Evolutionary conservation across 2,329 filamentous ascomycete species (phyloP).

Genomic region (Fusarium sp.): DNA sequence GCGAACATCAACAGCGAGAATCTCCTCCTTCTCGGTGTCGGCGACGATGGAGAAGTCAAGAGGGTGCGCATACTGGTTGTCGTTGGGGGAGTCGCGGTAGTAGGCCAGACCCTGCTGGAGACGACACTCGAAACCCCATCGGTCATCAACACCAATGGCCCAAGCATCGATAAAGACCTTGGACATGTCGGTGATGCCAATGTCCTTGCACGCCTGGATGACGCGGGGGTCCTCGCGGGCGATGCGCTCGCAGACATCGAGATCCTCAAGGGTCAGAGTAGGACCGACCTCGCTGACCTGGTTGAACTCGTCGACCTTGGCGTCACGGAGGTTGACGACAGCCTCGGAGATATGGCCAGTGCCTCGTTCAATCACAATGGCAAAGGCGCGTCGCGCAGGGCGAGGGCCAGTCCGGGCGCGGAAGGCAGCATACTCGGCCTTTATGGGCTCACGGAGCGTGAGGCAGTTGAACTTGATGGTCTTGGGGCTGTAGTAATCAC

Average conservation of each 20-base stretch:
- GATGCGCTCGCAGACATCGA: slow-evolving; percentile 76
- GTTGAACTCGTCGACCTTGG: slow-evolving; percentile 56
- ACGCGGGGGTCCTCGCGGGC: slow-evolving; percentile 75
- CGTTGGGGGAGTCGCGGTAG: slow-evolving; percentile 76
- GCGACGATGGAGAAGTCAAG: slow-evolving; percentile 58
- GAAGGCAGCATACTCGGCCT: slow-evolving; percentile 70
- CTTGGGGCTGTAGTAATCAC: slow-evolving; percentile 48
- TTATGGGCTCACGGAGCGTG: slow-evolving; percentile 71
- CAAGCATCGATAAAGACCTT: slow-evolving; percentile 87
- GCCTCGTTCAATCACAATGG: slow-evolving; percentile 57
- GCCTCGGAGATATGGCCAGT: slow-evolving; percentile 57
- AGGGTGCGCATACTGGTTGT: slow-evolving; percentile 69
- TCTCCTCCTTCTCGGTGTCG: slow-evolving; percentile 59
- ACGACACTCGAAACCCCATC: slow-evolving; percentile 75
- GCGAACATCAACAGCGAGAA: slow-evolving; percentile 56
- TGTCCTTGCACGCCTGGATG: slow-evolving; percentile 77
- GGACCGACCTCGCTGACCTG: slow-evolving; percentile 57
- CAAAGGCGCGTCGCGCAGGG: slow-evolving; percentile 59
- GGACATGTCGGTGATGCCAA: slow-evolving; percentile 82
- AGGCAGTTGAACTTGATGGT: slow-evolving; percentile 66
- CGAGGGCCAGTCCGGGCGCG: slow-evolving; percentile 59
- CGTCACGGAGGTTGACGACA: slow-evolving; percentile 58
- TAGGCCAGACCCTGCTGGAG: slow-evolving; percentile 86
- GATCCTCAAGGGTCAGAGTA: slow-evolving; percentile 78
- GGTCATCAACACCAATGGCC: slow-evolving; percentile 84